phyloP scores from a whole-genome alignment of 352 stramenopile genomes.

The Phytophthora cryptogea region DNA sequence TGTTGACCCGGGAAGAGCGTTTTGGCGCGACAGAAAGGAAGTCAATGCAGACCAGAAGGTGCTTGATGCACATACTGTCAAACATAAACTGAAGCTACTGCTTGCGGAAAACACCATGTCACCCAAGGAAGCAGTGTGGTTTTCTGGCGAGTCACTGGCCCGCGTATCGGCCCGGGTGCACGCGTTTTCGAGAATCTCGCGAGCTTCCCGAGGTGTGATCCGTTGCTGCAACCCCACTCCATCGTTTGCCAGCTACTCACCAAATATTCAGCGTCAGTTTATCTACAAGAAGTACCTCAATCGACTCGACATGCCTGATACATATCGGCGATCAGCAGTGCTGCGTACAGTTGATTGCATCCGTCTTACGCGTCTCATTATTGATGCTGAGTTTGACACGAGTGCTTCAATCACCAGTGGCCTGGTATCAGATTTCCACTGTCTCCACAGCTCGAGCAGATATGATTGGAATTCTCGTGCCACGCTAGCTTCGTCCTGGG shows the following conservation, averaged over 20 bases:
- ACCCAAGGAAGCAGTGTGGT: constrained; percentile 46
- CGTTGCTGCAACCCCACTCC: constrained; percentile 30
- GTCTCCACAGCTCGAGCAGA: constrained; percentile 62
- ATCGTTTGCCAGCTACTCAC: constrained; percentile 49
- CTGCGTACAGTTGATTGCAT: constrained; percentile 68
- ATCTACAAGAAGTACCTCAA: constrained; percentile 69
- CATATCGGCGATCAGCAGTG: constrained; percentile 51
- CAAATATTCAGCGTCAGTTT: constrained; percentile 57
- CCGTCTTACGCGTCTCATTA: constrained; percentile 45
- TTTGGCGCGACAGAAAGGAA: constrained; percentile 54
- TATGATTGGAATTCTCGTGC: constrained; percentile 47
- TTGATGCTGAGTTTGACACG: constrained; percentile 58
- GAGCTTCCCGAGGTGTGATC: constrained; percentile 26
- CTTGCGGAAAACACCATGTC: constrained; percentile 34
- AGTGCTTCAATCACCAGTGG: constrained; percentile 30
- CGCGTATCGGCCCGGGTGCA: constrained; percentile 58
- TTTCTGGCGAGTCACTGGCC: constrained; percentile 43
- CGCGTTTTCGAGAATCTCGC: constrained; percentile 44
- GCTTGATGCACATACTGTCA: constrained; percentile 48
- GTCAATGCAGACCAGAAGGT: constrained; percentile 50
- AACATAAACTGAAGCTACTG: constrained; percentile 62
- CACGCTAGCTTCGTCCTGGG: constrained; percentile 47
- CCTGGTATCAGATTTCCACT: constrained; percentile 38
- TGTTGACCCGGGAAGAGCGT: constrained; percentile 53
- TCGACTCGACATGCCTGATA: constrained; percentile 46